Base-by-base conservation (phyloP, 768 basidiomycete genomes). In the Postia placenta region DNA sequence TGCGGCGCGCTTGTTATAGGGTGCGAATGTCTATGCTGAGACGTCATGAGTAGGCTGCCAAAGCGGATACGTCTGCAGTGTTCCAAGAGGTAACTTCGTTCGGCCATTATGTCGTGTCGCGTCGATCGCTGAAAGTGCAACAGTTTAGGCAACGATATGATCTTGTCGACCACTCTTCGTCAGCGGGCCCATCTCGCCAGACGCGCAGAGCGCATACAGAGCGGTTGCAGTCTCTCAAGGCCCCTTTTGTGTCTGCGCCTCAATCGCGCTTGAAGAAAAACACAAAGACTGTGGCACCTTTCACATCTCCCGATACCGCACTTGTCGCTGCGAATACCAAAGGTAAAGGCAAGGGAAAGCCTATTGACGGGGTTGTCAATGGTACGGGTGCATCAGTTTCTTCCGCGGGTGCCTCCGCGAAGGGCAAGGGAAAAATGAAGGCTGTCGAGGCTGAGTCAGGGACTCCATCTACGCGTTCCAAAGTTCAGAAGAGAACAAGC, bases 31-130 rank as follows among this genome's bases (percentile, higher is more conserved):
- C 19, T 11, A 9, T 17, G 20, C 7, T 19, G 38, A 14, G 17
- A 19, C 19, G 38, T 39, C 39, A 51, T 50, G 44, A 40, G 17
- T 26, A 91, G 89, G 67, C 67, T 27, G 87, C 87, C 5, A 93
- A 93, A 61, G 51, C 66, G 45, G 90, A 94, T 55, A 77, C 77
- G 26, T 81, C 83, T 11, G 64, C 67, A 24, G 87, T 87, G n/a
- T 92, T 86, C 59, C 74, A 76, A 55, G 74, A 86, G 67, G 92
- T 92, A 52, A 43, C 79, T 69, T 39, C 38, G 9, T 39, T 33
- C 30, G 15, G 15, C 17, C 17, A 39, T 17, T 22, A 6, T 39
- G 19, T 17, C 38, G 33, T n/a, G n/a, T n/a, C n/a, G 7, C 7
- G 9, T 20, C n/a, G 14, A 37, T 35, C 36, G 35, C 14, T 36